Evolutionary conservation across 2,329 filamentous ascomycete genomes (phyloP), one percentile per base, ranked within the genome.

Genomic region (Mollisiaceae sp.): DNA sequence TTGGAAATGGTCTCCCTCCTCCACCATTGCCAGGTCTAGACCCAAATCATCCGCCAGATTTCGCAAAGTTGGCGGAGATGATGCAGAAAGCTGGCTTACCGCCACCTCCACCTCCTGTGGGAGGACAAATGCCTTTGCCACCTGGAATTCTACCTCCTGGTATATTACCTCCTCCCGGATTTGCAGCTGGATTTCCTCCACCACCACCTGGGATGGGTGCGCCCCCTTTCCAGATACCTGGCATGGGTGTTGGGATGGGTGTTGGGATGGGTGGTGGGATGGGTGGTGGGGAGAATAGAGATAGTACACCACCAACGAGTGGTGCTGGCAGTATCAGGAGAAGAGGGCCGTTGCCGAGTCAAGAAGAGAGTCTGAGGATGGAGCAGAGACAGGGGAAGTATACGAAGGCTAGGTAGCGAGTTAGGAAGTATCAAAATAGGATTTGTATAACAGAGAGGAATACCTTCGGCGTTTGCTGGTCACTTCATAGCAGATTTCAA

Each of bases 301-400:
- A 72, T 65, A 74, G 78, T 64, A 72, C 52, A 45, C 56, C 54
- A 35, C 62, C 54, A 39, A 41, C 55, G 11, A 22, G 76, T 14
- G 76, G 73, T 39, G 76, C 79, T 5, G 79, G 77, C 24, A 76
- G 76, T 55, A 76, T 87, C 20, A 83, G 90, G 66, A 83, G 81
- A 70, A 80, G 89, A 67, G 91, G 85, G 6, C 92, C 91, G 9
- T 79, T 97, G 52, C 93, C 93, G 0, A 94, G 91, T 75, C 93
- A 96, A 78, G 88, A 91, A 75, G 93, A 95, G 76, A 94, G 91
- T 71, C 79, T 96, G 71, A 86, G 89, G 71, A 87, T 90, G 77
- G 91, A 94, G 78, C 92, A 94, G 82, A 85, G 85, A 63, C 82
- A 82, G 62, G 87, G 87, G 3, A 83, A 88, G 68, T 89, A 87